Conservation (phyloP, 495 filamentous ascomycete species). For the Rhizodiscina lignyota region DNA sequence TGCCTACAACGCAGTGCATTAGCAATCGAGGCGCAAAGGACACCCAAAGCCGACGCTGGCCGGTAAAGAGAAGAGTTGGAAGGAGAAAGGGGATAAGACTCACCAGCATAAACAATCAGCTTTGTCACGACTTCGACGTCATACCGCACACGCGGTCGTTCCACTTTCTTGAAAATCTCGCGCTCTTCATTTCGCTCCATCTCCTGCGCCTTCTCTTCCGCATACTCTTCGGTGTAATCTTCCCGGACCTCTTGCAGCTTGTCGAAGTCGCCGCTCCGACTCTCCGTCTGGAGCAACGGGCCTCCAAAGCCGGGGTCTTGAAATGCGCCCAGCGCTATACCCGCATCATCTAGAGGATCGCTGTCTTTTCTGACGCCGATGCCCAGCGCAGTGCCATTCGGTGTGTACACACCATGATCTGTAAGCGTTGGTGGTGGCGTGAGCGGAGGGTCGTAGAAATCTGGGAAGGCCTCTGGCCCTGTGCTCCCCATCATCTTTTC, state of each 20-base stretch:
- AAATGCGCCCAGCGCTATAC: too few relatives aligned
- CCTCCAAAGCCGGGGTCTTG: too few relatives aligned
- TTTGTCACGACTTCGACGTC: conserved; percentile 97
- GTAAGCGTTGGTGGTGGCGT: too few relatives aligned
- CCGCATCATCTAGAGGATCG: too few relatives aligned
- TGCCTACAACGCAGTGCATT: too few relatives aligned
- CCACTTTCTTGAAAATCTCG: conserved; percentile 71
- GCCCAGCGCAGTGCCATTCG: too few relatives aligned
- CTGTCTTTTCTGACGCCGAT: too few relatives aligned
- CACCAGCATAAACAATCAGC: conserved; percentile 87
- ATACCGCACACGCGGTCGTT: conserved; percentile 80
- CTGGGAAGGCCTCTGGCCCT: conserved; percentile 1
- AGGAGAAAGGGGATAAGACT: conserved; percentile 13
- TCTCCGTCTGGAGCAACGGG: conserved; percentile 3
- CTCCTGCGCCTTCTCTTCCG: conserved; percentile 31
- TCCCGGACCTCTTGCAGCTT: too few relatives aligned
- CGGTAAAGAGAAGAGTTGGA: conserved; percentile 1
- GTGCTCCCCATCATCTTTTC: conserved; percentile 1
- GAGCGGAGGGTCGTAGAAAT: too few relatives aligned
- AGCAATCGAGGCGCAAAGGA: conserved; percentile 3
- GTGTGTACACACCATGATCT: too few relatives aligned
- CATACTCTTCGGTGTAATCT: conserved; percentile 30
- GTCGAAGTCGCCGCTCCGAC: too few relatives aligned
- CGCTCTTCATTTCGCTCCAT: conserved; percentile 43
- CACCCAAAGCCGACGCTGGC: background rate